These are phyloP conservation scores for Leccinum sublutescens DNA, from an alignment of 768 basidiomycete species.

Conservation along the genomic window DNA sequence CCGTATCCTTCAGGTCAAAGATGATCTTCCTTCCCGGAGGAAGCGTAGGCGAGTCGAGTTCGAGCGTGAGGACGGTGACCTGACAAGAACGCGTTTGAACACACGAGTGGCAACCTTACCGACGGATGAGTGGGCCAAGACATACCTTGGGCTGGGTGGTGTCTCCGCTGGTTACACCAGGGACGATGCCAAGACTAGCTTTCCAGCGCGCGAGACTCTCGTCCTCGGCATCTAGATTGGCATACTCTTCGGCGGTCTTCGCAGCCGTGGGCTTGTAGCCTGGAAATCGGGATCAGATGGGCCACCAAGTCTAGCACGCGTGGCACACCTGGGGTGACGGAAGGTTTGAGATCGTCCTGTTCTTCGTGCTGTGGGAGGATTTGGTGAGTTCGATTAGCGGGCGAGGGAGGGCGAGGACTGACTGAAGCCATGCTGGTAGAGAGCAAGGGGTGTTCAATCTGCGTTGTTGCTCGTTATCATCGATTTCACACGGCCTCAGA, in stretches of 20 bases:
- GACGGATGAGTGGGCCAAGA: background rate
- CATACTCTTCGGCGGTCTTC: slow-evolving; percentile 80
- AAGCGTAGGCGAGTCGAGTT: slow-evolving; percentile 75
- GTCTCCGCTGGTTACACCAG: slow-evolving; percentile 40
- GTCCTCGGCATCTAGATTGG: slow-evolving; percentile 82
- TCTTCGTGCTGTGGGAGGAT: slow-evolving; percentile 48
- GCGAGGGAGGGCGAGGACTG: slow-evolving; percentile 25
- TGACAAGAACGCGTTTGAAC: slow-evolving; percentile 31
- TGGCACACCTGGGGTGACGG: slow-evolving; percentile 61
- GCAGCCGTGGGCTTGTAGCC: slow-evolving; percentile 73
- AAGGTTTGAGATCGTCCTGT: slow-evolving; percentile 67
- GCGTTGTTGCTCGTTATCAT: slow-evolving; percentile 28
- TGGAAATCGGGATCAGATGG: slow-evolving; percentile 32
- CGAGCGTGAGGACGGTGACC: slow-evolving; percentile 74
- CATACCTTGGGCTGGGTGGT: slow-evolving; percentile 65
- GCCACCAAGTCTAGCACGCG: slow-evolving; percentile 6
- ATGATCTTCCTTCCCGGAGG: slow-evolving; percentile 57
- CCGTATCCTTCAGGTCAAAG: slow-evolving; percentile 59
- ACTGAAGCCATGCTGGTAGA: slow-evolving; percentile 52
- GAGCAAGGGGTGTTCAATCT: slow-evolving; percentile 17
- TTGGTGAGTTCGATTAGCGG: slow-evolving; percentile 1
- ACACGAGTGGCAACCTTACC: slow-evolving; percentile 21
- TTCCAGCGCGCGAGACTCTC: slow-evolving; percentile 97
- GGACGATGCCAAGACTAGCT: slow-evolving; percentile 82
- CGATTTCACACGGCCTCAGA: slow-evolving; percentile 63